A percentile compares a stretch with the other conserved stretches of the same genome.
Conservation (phyloP, 208 protist species). For the Acanthamoeba rhysodes region DNA sequence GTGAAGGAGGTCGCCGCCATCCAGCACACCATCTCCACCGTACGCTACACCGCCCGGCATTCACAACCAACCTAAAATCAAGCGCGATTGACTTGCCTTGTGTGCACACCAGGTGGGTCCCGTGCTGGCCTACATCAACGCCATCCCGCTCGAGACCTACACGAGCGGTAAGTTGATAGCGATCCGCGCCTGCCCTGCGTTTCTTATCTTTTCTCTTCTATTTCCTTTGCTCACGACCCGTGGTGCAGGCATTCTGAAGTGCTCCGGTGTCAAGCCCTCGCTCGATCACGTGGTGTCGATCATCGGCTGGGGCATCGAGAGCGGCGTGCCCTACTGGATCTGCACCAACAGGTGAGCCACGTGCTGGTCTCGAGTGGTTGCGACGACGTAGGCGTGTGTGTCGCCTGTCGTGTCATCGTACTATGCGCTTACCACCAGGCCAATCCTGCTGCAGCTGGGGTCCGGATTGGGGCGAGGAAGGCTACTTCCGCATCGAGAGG, state of each 20-base stretch:
- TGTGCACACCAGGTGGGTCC: not conserved
- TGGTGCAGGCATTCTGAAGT: not conserved
- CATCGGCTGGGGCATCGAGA: constrained; percentile 87
- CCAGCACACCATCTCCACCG: not conserved
- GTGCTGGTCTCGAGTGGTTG: not conserved
- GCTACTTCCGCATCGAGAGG: constrained; percentile 78
- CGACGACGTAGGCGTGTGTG: not conserved
- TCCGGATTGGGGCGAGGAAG: constrained; percentile 82
- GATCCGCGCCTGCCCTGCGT: not conserved
- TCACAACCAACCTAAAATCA: too few relatives aligned
- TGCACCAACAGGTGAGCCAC: constrained; percentile 58
- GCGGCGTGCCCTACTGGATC: constrained; percentile 85
- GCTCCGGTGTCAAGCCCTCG: not conserved
- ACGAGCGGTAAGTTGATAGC: not conserved
- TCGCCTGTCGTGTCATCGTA: too few relatives aligned
- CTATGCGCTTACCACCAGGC: too few relatives aligned
- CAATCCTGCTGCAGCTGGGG: constrained; percentile 75
- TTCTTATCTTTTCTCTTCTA: too few relatives aligned
- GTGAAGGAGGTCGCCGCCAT: not conserved
- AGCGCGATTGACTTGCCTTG: too few relatives aligned
- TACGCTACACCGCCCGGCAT: not conserved
- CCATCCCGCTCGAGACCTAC: constrained; percentile 1
- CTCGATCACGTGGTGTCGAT: constrained; percentile 86
- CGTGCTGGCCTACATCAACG: constrained; percentile 18
- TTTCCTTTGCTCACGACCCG: too few relatives aligned